A percentile compares a stretch with the other conserved stretches of the same genome.
Conservation (phyloP, 2,329 filamentous ascomycete genomes). For the Pseudogymnoascus sp. region DNA sequence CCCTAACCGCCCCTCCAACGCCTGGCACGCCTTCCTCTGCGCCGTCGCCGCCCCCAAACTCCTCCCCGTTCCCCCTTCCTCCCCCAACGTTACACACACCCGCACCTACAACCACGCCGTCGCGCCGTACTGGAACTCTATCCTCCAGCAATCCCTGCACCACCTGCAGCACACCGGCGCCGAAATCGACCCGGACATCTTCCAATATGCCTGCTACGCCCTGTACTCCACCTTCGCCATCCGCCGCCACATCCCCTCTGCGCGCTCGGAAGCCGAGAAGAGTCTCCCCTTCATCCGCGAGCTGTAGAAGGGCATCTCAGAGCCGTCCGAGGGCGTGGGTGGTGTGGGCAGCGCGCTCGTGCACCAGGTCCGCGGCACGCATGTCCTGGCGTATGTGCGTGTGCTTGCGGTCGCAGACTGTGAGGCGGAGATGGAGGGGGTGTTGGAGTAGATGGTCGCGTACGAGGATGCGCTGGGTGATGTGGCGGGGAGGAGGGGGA, state of each 20-base stretch:
- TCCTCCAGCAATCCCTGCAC: conserved; percentile 17
- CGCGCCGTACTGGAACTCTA: conserved; percentile 13
- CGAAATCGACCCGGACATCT: conserved; percentile 24
- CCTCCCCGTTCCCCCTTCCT: background rate
- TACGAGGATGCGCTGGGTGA: conserved; percentile 34
- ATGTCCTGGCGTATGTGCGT: conserved; percentile 55
- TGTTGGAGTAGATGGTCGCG: conserved; percentile 52
- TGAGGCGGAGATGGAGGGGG: conserved; percentile 46
- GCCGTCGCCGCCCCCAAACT: conserved; percentile 14
- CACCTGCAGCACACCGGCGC: conserved; percentile 23
- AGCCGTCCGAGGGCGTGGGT: background rate
- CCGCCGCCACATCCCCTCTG: background rate
- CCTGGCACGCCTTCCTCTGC: background rate
- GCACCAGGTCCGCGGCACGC: conserved; percentile 37
- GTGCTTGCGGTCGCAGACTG: conserved; percentile 56
- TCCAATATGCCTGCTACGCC: conserved; percentile 21
- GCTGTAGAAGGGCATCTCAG: background rate
- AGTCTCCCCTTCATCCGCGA: background rate
- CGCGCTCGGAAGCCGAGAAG: background rate
- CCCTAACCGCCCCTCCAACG: background rate
- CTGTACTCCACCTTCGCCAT: conserved; percentile 23
- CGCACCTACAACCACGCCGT: background rate
- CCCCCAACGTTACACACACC: background rate
- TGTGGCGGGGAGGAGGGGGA: conserved; percentile 15
- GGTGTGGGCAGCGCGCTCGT: conserved; percentile 27